Percentiles rank a stretch among this genome's conserved stretches.
Conservation (phyloP, 2,329 filamentous ascomycete genomes). For the Paecilomyces formosus region DNA sequence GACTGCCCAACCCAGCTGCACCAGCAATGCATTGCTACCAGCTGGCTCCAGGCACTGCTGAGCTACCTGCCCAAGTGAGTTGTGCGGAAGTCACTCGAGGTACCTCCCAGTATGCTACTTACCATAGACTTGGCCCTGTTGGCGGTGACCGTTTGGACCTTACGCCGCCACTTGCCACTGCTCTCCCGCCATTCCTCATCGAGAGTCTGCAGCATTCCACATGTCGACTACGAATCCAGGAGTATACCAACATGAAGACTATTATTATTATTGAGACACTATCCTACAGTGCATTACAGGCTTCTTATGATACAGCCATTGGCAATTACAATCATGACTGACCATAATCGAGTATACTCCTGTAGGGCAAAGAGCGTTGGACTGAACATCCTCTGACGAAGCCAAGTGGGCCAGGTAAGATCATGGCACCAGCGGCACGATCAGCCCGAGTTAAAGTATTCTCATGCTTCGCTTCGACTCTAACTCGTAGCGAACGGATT, state of each 20-base stretch:
- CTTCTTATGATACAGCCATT: no score
- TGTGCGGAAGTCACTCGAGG: not conserved
- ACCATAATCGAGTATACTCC: no score
- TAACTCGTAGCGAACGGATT: not conserved
- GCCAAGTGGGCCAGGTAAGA: not conserved
- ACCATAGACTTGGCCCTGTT: no score
- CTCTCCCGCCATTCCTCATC: not conserved
- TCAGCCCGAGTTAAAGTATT: not conserved
- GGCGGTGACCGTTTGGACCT: not conserved
- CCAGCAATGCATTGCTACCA: not conserved
- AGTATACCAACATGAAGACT: not conserved
- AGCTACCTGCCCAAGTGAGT: not conserved
- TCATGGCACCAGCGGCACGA: not conserved
- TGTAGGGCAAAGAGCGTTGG: no score
- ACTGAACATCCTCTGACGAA: not conserved
- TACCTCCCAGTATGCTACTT: not conserved
- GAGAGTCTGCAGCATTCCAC: not conserved
- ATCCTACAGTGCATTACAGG: no score
- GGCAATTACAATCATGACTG: no score
- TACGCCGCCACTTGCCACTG: not conserved
- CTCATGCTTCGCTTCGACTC: not conserved
- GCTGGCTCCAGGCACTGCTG: not conserved
- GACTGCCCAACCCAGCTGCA: not conserved
- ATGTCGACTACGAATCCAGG: not conserved
- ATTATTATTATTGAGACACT: not conserved